Conservation (phyloP, 805 yeast genomes). For the Wickerhamomyces xylosicus region DNA sequence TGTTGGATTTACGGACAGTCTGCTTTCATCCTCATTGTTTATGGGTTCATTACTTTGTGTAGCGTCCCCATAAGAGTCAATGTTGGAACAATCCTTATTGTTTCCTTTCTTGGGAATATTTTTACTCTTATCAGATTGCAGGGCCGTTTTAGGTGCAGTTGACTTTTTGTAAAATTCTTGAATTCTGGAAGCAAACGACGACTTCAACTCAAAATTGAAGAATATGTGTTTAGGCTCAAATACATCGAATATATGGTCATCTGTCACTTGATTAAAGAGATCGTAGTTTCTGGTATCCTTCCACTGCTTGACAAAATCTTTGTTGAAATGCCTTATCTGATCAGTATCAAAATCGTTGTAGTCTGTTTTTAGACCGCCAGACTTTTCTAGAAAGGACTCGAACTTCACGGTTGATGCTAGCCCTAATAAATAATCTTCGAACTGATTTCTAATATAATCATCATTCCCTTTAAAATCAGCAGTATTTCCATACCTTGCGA, state of each 20-base stretch:
- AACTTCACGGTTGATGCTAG: slow-evolving; percentile 65
- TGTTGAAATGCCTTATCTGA: slow-evolving; percentile 31
- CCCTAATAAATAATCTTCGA: slow-evolving; percentile 83
- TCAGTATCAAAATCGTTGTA: slow-evolving; percentile 19
- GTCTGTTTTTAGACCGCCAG: slow-evolving; percentile 26
- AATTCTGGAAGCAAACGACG: background rate
- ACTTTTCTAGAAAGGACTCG: slow-evolving; percentile 38
- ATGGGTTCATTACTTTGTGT: too few species aligned
- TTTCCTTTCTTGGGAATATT: too few species aligned
- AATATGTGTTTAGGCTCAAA: slow-evolving; percentile 36
- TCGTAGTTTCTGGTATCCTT: slow-evolving; percentile 40
- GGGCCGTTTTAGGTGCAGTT: background rate
- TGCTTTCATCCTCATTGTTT: too few species aligned
- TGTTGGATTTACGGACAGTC: too few species aligned
- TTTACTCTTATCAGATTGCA: background rate
- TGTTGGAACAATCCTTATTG: too few species aligned
- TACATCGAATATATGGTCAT: slow-evolving; percentile 58
- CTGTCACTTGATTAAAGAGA: slow-evolving; percentile 47
- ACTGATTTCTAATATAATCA: slow-evolving; percentile 77
- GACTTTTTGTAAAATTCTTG: background rate
- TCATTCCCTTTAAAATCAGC: slow-evolving; percentile 64
- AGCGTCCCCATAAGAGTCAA: too few species aligned
- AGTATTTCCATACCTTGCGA: slow-evolving; percentile 25
- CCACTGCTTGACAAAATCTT: slow-evolving; percentile 42
- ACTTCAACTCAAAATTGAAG: too few species aligned